These are phyloP conservation scores for Pyropia yezoensis DNA, from an alignment of 23 red algal genomes.

Conservation along the genomic window DNA sequence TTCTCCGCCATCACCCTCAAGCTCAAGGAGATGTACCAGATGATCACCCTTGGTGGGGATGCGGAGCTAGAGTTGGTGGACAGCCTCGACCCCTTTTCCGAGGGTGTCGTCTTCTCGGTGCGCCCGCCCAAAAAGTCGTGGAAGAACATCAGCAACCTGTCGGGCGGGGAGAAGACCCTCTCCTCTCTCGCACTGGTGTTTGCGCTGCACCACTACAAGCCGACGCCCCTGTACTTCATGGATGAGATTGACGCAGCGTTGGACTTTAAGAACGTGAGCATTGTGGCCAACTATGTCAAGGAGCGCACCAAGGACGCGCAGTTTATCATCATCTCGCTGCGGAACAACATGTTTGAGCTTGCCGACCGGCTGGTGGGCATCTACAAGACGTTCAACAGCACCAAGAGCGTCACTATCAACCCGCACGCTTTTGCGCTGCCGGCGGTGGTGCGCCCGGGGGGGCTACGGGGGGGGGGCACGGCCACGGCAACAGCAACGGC, in stretches of 20 bases:
- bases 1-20: slow-evolving; percentile 73
- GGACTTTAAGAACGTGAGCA: slow-evolving; percentile 97
- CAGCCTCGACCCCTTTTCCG: slow-evolving; percentile 92
- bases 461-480: too few relatives aligned
- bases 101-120: slow-evolving; percentile 94
- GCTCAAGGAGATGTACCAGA: slow-evolving; percentile 97
- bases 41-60: slow-evolving; percentile 96
- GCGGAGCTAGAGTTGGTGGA: slow-evolving; percentile 98
- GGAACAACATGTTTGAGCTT: slow-evolving; percentile 99
- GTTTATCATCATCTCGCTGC: slow-evolving; percentile 95
- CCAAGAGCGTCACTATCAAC: slow-evolving; percentile 82
- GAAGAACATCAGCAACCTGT: slow-evolving; percentile 96
- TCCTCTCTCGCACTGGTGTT: slow-evolving; percentile 93
- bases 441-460: background rate
- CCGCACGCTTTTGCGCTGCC: slow-evolving; percentile 62
- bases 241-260: slow-evolving; percentile 99
- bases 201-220: slow-evolving; percentile 91
- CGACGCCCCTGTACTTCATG: slow-evolving; percentile 90
- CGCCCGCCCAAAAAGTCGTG: slow-evolving; percentile 98
- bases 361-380: slow-evolving; percentile 82
- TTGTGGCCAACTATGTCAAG: slow-evolving; percentile 96
- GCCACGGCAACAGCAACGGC: too few relatives aligned
- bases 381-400: slow-evolving; percentile 87
- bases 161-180: slow-evolving; percentile 95
- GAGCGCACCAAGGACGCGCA: slow-evolving; percentile 93